phyloP scores from a whole-genome alignment of 1,284 basidiomycete genomes.

The Marasmius tenuissimus region DNA sequence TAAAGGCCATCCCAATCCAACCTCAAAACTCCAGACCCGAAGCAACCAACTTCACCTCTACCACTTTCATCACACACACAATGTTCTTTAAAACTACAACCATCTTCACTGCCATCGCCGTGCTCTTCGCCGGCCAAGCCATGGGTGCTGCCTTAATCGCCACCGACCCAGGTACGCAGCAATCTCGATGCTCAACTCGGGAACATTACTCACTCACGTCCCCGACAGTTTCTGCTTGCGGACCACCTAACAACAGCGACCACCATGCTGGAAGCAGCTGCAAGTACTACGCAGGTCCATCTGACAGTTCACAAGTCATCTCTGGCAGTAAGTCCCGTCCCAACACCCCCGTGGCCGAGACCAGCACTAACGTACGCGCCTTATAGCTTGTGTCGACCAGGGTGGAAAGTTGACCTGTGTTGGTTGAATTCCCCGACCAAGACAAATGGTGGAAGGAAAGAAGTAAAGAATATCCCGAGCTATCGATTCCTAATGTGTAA shows the following conservation, averaged over 20 bases:
- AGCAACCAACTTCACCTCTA: neutral
- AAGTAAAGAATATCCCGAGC: no score
- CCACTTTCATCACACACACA: neutral
- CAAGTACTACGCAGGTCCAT: slow-evolving; percentile 2
- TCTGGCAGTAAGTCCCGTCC: neutral
- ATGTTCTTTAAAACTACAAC: neutral
- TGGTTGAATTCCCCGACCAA: neutral
- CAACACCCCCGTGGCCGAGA: no score
- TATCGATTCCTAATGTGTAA: no score
- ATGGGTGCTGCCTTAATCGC: neutral
- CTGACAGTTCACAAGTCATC: neutral
- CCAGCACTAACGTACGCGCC: no score
- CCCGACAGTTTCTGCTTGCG: neutral
- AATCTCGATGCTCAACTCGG: no score
- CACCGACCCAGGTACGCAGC: slow-evolving; percentile 1
- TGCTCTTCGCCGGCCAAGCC: slow-evolving; percentile 1
- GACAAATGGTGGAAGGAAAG: no score
- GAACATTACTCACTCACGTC: neutral
- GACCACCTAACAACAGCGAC: slow-evolving; percentile 1
- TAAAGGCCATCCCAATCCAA: no score
- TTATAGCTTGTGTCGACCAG: neutral
- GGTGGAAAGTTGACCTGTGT: neutral
- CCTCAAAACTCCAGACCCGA: no score
- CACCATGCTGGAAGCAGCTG: slow-evolving; percentile 1
- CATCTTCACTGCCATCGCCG: neutral